Conservation (phyloP, 139 green algal species). For the Haematococcus lacustris region DNA sequence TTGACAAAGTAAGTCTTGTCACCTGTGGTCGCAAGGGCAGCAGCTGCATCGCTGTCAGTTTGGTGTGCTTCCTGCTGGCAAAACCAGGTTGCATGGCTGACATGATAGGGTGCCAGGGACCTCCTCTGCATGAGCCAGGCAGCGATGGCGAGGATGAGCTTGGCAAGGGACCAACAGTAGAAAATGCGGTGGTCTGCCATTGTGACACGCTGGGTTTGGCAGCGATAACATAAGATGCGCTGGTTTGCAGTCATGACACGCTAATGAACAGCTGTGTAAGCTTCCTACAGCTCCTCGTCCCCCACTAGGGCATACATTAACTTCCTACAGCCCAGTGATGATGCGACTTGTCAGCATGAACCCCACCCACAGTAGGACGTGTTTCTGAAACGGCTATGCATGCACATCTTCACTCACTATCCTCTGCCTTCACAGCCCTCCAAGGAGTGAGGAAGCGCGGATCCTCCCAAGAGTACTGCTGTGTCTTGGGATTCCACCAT, state of each 20-base stretch:
- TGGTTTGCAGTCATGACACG: too few species aligned
- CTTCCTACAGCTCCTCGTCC: not conserved
- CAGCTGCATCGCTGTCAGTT: not conserved
- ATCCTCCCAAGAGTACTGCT: conserved; percentile 21
- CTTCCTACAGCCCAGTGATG: not conserved
- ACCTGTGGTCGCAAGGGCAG: conserved; percentile 1
- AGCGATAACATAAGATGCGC: too few species aligned
- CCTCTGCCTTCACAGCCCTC: not conserved
- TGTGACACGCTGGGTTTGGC: too few species aligned
- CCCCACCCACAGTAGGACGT: not conserved
- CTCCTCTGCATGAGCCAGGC: not conserved
- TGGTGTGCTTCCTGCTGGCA: not conserved
- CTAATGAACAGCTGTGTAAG: not conserved
- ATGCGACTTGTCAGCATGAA: not conserved
- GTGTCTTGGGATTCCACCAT: conserved; percentile 19
- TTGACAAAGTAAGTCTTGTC: conserved; percentile 23
- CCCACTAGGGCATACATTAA: not conserved
- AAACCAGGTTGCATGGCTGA: not conserved
- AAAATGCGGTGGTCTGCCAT: not conserved
- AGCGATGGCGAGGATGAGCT: not conserved
- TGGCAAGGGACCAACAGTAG: not conserved
- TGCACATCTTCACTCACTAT: too few species aligned
- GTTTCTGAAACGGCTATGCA: too few species aligned
- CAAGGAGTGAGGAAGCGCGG: conserved; percentile 1
- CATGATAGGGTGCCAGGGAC: not conserved